Evolutionary conservation across 2,329 filamentous ascomycete species (phyloP), one percentile per base, ranked within the genome.

Genomic region (Pseudogymnoascus sp.): DNA sequence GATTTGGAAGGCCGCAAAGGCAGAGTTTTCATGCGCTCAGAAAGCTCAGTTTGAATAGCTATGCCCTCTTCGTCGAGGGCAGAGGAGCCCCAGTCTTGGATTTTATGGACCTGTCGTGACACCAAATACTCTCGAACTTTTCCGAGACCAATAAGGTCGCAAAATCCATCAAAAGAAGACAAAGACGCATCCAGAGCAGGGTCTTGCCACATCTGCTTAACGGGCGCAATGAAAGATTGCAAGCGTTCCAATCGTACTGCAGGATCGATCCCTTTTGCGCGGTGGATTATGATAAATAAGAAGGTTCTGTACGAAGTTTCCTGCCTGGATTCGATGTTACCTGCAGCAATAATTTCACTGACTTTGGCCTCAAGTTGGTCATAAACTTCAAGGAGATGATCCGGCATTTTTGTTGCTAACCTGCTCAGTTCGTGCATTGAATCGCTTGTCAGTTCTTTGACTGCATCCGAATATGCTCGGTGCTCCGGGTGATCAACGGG

Each of bases 231-330:
- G 72, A 97, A 96, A 12, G 82, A 81, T 61, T 84, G 78, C 30
- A 99, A 77, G 62, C 90, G 87, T 61, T 84, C 78, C 60, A 92
- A 79, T 62, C 92, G 89, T 36, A 84, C 75, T n/a, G 80, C 78
- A 15, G 82, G 80, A 66, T 95, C 87, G 35, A 97, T 80, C 43
- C 85, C 86, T 20, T 81, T 86, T 36, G 91, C 86, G 63, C 94
- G 90, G 73, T 97, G 93, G 83, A 94, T 87, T 64, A 99, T 94
- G 62, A 96, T 94, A 72, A 99, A 95, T 0, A 97, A 79, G 65
- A 97, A 93, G 8, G 91, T 93, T 67, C 86, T 89, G 69, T 95
- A 92, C 1, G 92, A 90, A 69, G 94, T 87, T 62, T 90, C 85
- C 33, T 92, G 84, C 70, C 92, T 91, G 68, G 93, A 88, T 69